A percentile compares a stretch with the other conserved stretches of the same genome.
Conservation (phyloP, 139 green algal genomes). For the Chlamydomonas incerta region DNA sequence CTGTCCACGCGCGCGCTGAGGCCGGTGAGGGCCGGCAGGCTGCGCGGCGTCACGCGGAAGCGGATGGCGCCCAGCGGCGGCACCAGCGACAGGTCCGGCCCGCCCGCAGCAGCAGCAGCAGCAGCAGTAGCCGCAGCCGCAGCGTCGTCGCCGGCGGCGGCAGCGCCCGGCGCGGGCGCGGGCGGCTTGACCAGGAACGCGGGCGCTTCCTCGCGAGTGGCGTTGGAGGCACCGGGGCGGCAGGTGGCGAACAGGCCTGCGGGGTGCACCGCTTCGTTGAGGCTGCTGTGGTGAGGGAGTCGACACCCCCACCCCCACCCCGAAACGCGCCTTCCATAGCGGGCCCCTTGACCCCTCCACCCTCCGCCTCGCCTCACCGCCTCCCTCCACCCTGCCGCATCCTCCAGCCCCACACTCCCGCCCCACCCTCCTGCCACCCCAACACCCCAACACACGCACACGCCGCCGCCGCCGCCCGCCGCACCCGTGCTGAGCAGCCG, state of each 20-base stretch:
- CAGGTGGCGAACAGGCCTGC: slow-evolving; percentile 76
- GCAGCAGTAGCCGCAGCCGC: too few species aligned
- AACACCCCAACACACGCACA: not conserved
- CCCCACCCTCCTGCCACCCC: not conserved
- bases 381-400: too few species aligned
- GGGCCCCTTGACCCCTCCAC: too few species aligned
- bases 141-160: too few species aligned
- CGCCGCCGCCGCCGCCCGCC: not conserved
- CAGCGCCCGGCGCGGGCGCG: not conserved
- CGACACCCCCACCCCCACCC: too few species aligned
- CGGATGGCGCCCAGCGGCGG: slow-evolving; percentile 69
- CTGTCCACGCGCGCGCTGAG: slow-evolving; percentile 70
- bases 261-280: too few species aligned
- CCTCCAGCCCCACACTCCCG: too few species aligned
- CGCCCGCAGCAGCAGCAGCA: not conserved
- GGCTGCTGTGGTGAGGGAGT: too few species aligned
- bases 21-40: slow-evolving; percentile 67
- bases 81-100: slow-evolving; percentile 56
- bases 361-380: too few species aligned
- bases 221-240: slow-evolving; percentile 44
- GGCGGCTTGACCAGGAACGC: slow-evolving; percentile 54
- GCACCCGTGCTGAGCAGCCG: slow-evolving; percentile 73
- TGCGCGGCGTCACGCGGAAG: slow-evolving; percentile 64
- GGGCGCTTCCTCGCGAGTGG: slow-evolving; percentile 57
- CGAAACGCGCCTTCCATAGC: too few species aligned